These are phyloP conservation scores for Maudiozyma bulderi DNA, from an alignment of 805 yeast genomes.

Conservation along the genomic window DNA sequence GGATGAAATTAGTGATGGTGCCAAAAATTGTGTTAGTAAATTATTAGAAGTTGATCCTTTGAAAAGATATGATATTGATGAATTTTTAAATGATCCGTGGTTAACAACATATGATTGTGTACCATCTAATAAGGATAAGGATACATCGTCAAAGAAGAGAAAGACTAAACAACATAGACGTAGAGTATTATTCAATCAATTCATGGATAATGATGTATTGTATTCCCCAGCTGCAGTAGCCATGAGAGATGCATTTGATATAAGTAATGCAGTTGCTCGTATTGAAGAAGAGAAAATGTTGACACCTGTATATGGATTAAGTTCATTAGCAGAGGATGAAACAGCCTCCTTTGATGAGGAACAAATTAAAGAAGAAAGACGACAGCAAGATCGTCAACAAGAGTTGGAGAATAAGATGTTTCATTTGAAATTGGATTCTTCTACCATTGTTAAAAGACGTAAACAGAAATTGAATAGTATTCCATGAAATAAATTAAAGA, in stretches of 20 bases:
- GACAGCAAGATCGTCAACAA: background rate
- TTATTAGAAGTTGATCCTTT: constrained; percentile 63
- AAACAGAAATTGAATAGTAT: constrained; percentile 10
- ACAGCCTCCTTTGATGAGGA: background rate
- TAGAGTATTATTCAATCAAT: constrained; percentile 4
- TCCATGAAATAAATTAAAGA: background rate
- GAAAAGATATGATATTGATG: constrained; percentile 57
- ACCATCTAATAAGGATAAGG: constrained; percentile 10
- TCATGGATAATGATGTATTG: constrained; percentile 21
- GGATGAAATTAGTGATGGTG: constrained; percentile 69
- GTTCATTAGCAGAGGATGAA: constrained; percentile 6
- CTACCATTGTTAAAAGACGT: constrained; percentile 35
- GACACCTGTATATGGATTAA: background rate
- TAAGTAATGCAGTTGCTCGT: constrained; percentile 78
- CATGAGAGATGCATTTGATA: constrained; percentile 77
- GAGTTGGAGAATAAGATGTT: constrained; percentile 23
- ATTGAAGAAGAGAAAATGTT: constrained; percentile 48
- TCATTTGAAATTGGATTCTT: constrained; percentile 30
- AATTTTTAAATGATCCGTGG: constrained; percentile 69
- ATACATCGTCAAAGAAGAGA: constrained; percentile 9
- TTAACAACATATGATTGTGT: constrained; percentile 24
- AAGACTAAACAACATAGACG: background rate
- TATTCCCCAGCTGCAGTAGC: constrained; percentile 72
- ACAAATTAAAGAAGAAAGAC: background rate
- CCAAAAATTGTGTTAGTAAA: constrained; percentile 57